These are phyloP conservation scores for Fusarium domesticum DNA, from an alignment of 2,329 filamentous ascomycete genomes.

Conservation along the genomic window DNA sequence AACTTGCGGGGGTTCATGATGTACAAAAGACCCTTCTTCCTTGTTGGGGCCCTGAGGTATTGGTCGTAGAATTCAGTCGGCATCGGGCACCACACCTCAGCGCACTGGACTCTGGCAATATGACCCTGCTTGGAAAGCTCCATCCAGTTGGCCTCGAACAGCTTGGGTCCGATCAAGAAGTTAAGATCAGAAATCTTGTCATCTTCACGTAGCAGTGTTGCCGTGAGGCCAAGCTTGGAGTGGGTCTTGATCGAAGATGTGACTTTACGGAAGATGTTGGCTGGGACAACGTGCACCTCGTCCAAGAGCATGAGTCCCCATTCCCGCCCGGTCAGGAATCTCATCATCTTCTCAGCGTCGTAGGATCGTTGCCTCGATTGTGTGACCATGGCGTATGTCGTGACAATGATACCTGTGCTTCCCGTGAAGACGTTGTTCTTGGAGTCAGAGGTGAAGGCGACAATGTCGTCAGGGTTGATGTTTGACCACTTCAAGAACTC, in stretches of 20 bases:
- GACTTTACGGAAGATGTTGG: slow-evolving; percentile 92
- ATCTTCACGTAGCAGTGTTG: slow-evolving; percentile 90
- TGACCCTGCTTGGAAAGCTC: slow-evolving; percentile 95
- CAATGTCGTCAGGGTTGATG: slow-evolving; percentile 86
- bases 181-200: slow-evolving; percentile 98
- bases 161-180: slow-evolving; percentile 93
- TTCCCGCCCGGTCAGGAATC: slow-evolving; percentile 82
- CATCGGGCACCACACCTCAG: slow-evolving; percentile 99
- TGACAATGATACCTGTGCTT: slow-evolving; percentile 93
- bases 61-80: slow-evolving; percentile 97
- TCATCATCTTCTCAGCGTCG: slow-evolving; percentile 96
- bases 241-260: slow-evolving; percentile 92
- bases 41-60: slow-evolving; percentile 69
- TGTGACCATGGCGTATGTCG: slow-evolving; percentile 99
- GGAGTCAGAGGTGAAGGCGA: slow-evolving; percentile 90
- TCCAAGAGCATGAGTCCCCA: slow-evolving; percentile 98
- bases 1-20: slow-evolving; percentile 99
- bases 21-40: slow-evolving; percentile 60
- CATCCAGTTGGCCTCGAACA: slow-evolving; percentile 99
- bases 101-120: slow-evolving; percentile 95
- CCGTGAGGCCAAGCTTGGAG: slow-evolving; percentile 90
- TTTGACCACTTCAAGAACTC: slow-evolving; percentile 99
- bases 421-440: slow-evolving; percentile 77
- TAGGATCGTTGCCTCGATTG: slow-evolving; percentile 83
- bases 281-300: slow-evolving; percentile 96